Conservation (phyloP, 2,329 filamentous ascomycete genomes). For the Neonectria sp. region DNA sequence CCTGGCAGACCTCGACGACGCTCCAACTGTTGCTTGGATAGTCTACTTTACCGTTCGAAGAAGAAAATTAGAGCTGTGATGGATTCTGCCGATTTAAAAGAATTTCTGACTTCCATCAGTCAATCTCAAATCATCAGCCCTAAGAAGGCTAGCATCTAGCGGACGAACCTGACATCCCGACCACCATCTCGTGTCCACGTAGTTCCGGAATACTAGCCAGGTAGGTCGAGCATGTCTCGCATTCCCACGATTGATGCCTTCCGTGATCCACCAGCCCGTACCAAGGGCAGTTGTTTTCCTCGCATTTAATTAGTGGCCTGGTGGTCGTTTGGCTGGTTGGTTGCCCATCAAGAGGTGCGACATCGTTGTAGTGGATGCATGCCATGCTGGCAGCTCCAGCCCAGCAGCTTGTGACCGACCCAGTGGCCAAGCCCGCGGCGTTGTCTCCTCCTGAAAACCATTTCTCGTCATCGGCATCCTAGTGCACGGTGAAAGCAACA, state of each 20-base stretch:
- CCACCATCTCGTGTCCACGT: slow-evolving; percentile 3
- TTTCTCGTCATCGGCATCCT: background rate
- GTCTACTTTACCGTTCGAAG: background rate
- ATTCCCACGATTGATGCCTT: background rate
- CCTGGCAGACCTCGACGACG: background rate
- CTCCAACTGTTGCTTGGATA: too few species aligned
- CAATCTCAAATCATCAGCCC: background rate
- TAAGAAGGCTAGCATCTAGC: background rate
- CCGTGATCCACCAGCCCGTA: background rate
- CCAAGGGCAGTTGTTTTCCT: slow-evolving; percentile 3
- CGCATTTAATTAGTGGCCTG: slow-evolving; percentile 10
- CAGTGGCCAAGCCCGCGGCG: background rate
- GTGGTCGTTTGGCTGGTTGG: background rate
- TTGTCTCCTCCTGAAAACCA: background rate
- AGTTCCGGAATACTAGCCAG: background rate
- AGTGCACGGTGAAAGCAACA: background rate
- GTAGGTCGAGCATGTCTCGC: background rate
- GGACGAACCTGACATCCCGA: background rate
- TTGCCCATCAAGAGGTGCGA: slow-evolving; percentile 5
- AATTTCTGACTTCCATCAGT: background rate
- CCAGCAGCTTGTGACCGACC: slow-evolving; percentile 2
- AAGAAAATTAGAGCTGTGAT: background rate
- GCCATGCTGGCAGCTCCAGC: background rate
- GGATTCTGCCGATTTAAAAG: background rate
- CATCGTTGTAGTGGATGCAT: slow-evolving; percentile 11